Percentiles rank a stretch among this genome's conserved stretches.
Evolutionary conservation across 495 filamentous ascomycete genomes (phyloP).

Genomic region (Glutinoglossum americanum): DNA sequence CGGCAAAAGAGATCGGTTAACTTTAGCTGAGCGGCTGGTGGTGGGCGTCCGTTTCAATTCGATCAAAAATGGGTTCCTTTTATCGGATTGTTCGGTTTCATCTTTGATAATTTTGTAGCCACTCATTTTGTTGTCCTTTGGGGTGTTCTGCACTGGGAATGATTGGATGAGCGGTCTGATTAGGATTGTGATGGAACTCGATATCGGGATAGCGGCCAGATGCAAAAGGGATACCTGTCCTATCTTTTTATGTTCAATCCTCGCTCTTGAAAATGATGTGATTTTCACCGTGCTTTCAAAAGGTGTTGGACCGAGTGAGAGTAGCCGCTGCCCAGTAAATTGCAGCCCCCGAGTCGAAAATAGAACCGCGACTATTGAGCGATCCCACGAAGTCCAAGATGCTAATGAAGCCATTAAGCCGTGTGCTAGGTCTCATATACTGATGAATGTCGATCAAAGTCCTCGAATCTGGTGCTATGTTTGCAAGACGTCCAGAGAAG

Average conservation of each 20-base stretch:
- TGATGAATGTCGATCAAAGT: background rate
- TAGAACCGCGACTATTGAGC: background rate
- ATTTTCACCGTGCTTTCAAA: background rate
- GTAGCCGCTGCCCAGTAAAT: background rate
- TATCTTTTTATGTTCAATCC: background rate
- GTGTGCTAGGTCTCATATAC: background rate
- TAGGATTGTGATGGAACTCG: background rate
- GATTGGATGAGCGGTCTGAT: background rate
- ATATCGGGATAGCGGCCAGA: background rate
- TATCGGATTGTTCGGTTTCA: background rate
- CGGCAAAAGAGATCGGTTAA: slow-evolving; percentile 17
- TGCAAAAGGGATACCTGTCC: background rate
- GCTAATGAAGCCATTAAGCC: background rate
- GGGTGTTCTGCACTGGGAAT: background rate
- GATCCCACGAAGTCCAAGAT: background rate
- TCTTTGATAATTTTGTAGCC: background rate
- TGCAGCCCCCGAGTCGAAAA: background rate
- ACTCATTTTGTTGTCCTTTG: slow-evolving; percentile 1
- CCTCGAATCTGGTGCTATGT: background rate
- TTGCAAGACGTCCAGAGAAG: background rate
- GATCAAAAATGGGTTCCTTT: background rate
- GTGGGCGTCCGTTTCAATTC: background rate
- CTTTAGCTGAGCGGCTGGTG: background rate
- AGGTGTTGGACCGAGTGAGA: background rate
- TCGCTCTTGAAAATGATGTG: background rate